phyloP scores from a whole-genome alignment of 768 basidiomycete species.

The Steccherinum ochraceum region DNA sequence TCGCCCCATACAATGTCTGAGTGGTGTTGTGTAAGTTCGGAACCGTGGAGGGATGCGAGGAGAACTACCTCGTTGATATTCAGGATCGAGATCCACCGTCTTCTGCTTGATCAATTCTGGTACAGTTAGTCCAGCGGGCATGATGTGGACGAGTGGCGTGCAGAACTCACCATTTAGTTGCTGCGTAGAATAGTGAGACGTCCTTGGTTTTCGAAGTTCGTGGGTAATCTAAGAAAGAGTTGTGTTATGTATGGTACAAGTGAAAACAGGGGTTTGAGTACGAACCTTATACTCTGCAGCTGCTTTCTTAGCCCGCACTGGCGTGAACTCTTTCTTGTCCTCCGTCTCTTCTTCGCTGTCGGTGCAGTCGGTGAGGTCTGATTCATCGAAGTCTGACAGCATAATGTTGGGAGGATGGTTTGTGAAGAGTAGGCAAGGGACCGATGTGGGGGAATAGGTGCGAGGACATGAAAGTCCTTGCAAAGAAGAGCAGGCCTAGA shows the following conservation, averaged over 20 bases:
- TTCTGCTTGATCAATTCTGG: too few species aligned
- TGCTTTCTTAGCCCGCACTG: constrained; percentile 17
- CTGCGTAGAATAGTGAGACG: constrained; percentile 35
- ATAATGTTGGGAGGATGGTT: too few species aligned
- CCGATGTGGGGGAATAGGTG: too few species aligned
- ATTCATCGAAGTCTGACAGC: too few species aligned
- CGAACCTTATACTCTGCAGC: constrained; percentile 24
- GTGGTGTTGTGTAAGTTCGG: too few species aligned
- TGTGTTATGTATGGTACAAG: neutral
- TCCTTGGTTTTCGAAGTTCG: constrained; percentile 32
- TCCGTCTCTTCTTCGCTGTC: constrained; percentile 34
- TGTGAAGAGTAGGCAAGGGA: too few species aligned
- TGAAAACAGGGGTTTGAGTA: neutral
- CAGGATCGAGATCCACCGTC: constrained; percentile 56
- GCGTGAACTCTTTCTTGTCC: constrained; percentile 26
- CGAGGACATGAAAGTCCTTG: too few species aligned
- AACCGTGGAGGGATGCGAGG: too few species aligned
- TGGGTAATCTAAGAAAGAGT: constrained; percentile 22
- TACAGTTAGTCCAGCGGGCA: too few species aligned
- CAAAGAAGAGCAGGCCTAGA: too few species aligned
- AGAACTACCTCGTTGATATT: constrained; percentile 55
- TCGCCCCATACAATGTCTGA: constrained; percentile 63
- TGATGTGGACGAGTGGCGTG: too few species aligned
- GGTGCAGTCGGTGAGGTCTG: constrained; percentile 40
- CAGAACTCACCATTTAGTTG: constrained; percentile 39